Percentiles rank a stretch among this genome's conserved stretches.
Conservation (phyloP, 257 asterid species). For the Nicotiana knightiana region DNA sequence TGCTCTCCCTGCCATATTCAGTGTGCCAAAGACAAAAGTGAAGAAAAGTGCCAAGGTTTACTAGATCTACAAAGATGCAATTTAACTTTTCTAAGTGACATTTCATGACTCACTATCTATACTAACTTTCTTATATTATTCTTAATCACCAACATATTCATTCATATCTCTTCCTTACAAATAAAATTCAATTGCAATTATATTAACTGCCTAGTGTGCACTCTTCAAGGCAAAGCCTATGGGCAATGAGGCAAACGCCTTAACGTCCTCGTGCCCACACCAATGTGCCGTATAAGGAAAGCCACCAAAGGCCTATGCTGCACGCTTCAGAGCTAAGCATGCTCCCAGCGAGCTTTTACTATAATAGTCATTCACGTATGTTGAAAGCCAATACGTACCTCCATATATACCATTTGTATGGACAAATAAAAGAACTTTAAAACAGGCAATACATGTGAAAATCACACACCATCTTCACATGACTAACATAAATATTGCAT, state of each 20-base stretch:
- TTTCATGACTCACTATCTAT: neutral
- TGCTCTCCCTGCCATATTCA: slow-evolving; percentile 56
- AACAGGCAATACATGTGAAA: neutral
- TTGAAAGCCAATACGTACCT: neutral
- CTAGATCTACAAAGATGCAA: neutral
- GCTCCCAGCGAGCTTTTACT: neutral
- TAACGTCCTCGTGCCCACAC: neutral
- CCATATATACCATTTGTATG: neutral
- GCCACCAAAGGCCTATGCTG: neutral
- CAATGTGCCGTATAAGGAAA: neutral
- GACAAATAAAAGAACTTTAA: neutral
- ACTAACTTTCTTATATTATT: neutral
- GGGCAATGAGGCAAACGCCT: neutral
- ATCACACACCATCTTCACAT: neutral
- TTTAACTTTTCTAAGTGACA: neutral
- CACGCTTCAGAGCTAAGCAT: neutral
- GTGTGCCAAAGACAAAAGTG: neutral
- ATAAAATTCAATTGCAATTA: neutral
- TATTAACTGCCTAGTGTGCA: neutral
- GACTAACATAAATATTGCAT: neutral
- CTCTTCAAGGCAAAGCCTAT: neutral
- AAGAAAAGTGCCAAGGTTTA: neutral
- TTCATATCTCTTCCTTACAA: neutral
- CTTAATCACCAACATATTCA: neutral
- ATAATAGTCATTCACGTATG: neutral